Evolutionary conservation across 2,329 filamentous ascomycete genomes (phyloP).

Genomic region (Calycina herbarum): DNA sequence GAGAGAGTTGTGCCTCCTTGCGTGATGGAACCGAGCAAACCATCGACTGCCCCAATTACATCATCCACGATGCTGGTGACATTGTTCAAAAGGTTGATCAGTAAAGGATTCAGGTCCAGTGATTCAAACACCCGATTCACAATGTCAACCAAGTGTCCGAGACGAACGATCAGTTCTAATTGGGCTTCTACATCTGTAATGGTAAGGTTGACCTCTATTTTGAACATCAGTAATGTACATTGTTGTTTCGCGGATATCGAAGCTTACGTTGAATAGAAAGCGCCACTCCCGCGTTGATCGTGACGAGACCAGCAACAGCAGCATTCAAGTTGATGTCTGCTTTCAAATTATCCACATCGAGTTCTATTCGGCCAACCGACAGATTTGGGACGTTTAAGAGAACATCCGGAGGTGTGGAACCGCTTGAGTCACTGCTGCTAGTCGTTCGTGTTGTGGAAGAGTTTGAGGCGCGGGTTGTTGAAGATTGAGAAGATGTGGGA

Average conservation of each 20-base stretch:
- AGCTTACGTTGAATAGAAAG: constrained; percentile 40
- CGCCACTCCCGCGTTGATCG: constrained; percentile 50
- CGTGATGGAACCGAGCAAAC: constrained; percentile 58
- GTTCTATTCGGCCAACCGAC: constrained; percentile 58
- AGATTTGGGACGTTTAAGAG: constrained; percentile 58
- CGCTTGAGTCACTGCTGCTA: constrained; percentile 3
- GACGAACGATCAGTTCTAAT: constrained; percentile 58
- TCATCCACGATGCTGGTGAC: constrained; percentile 52
- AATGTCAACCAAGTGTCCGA: constrained; percentile 60
- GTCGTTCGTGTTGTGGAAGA: constrained; percentile 12
- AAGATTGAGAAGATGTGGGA: constrained; percentile 7
- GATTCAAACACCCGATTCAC: constrained; percentile 60
- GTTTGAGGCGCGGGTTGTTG: constrained; percentile 7
- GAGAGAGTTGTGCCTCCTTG: constrained; percentile 54
- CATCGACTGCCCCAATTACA: constrained; percentile 58
- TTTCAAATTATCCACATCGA: constrained; percentile 58
- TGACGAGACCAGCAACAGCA: constrained; percentile 58
- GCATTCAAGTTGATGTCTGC: constrained; percentile 62
- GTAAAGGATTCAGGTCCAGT: constrained; percentile 60
- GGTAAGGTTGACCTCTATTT: constrained; percentile 55
- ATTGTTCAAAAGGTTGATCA: constrained; percentile 56
- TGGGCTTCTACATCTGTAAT: constrained; percentile 60
- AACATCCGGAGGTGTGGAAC: constrained; percentile 53
- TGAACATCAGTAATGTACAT: neutral
- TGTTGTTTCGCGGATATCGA: neutral